Base-by-base conservation (phyloP, 805 yeast genomes). In the Cyberlindnera samutprakarnensis region DNA sequence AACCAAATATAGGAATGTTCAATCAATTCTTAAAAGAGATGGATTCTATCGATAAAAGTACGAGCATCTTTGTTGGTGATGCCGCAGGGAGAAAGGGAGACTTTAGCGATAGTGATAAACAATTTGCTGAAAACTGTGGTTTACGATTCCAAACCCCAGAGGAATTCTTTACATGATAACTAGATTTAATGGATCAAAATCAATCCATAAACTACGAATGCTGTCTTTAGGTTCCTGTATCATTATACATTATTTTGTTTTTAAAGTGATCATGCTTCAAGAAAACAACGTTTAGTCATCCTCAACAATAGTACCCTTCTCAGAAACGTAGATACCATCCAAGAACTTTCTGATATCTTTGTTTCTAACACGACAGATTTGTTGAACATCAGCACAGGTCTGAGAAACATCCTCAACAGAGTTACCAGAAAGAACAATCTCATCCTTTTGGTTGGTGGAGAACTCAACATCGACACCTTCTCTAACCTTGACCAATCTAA, bases 331-430 rank as follows among this genome's bases (percentile, higher is more conserved):
- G 74, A 90, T 88, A 87, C 99, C 99, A 70, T 94, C 98, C 78
- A 92, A 83, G 80, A 90, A 90, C 79, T 90, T 90, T 75, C 98
- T 85, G 88, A 92, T 90, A 92, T 90, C 98, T 90, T 92, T 92
- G 92, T 90, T 90, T 78, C 95, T 84, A 64, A 87, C 97, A 68
- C 94, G 79, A 78, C 96, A 87, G 68, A 77, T 77, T 75, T 90
- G 97, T 72, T 90, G 96, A 59, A 92, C 76, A 64, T 87, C 96
- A 59, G 98, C 98, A 68, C 95, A 92, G 62, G 87, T 83, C 74
- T 90, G 98, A 49, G 97, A 92, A 54, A 90, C 98, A 61, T 78
- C 84, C 73, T 90, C 96, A 56, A 86, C 75, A 44, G 96, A 90
- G 90, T 86, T 88, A 72, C 98, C 98, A 49, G 76, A 63, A 56